Evolutionary conservation across 179 eudicot species (phyloP).

Genomic region (Amaranthus tricolor): DNA sequence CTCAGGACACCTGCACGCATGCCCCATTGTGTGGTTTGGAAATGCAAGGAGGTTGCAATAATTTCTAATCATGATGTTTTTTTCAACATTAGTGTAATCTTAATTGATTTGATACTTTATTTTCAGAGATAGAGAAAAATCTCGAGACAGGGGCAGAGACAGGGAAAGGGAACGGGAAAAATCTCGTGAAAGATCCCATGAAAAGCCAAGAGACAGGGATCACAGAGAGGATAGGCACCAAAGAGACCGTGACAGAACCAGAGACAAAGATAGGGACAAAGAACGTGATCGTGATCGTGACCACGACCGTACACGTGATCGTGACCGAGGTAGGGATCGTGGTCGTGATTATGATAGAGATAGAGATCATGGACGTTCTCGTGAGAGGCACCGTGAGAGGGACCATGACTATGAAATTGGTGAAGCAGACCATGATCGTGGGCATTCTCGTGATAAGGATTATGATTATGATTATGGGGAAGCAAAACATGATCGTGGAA

Average conservation of each 20-base stretch:
- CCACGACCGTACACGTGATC: conserved; percentile 36
- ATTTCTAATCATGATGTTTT: neutral
- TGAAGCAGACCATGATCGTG: conserved; percentile 52
- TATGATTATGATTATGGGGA: conserved; percentile 61
- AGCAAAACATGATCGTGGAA: conserved; percentile 46
- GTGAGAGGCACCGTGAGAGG: conserved; percentile 53
- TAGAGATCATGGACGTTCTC: conserved; percentile 50
- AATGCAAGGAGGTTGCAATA: neutral
- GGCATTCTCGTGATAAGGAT: conserved; percentile 79
- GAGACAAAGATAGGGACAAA: conserved; percentile 56
- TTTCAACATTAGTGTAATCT: neutral
- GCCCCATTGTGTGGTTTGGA: neutral
- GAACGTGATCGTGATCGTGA: conserved; percentile 56
- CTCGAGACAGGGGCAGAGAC: conserved; percentile 80
- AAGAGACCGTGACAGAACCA: conserved; percentile 78
- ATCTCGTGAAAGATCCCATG: conserved; percentile 84
- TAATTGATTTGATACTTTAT: neutral
- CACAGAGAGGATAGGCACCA: conserved; percentile 79
- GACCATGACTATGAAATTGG: conserved; percentile 54
- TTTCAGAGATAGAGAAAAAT: conserved; percentile 76
- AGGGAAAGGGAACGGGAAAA: conserved; percentile 61
- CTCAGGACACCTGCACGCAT: neutral
- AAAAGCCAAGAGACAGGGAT: conserved; percentile 79
- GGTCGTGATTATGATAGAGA: conserved; percentile 54
- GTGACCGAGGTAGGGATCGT: conserved; percentile 49